These are phyloP conservation scores for Nicotiana tomentosiformis DNA, from an alignment of 257 asterid genomes.

Conservation along the genomic window DNA sequence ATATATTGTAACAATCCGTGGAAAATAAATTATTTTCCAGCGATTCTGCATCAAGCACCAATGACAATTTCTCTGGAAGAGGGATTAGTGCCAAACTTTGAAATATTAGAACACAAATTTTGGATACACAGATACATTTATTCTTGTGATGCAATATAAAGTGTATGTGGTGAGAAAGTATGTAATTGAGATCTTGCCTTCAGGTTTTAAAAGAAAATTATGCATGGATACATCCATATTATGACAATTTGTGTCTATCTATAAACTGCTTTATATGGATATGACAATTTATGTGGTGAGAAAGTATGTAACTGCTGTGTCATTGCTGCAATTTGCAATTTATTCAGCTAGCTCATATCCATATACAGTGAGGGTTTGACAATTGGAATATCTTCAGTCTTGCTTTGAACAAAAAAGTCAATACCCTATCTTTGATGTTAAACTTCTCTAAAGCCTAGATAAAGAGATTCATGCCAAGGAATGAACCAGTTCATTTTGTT, in stretches of 20 bases:
- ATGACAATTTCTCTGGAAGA: neutral
- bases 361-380: neutral
- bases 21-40: neutral
- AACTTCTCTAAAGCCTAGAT: too few relatives aligned
- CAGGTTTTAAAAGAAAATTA: neutral
- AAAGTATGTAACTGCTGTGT: neutral
- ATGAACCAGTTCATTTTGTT: neutral
- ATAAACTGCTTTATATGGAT: neutral
- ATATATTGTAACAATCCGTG: neutral
- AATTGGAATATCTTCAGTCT: neutral
- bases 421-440: neutral
- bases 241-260: neutral
- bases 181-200: neutral
- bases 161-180: neutral
- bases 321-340: neutral
- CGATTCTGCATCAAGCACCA: neutral
- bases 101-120: neutral
- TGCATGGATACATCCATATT: neutral
- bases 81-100: neutral
- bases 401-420: neutral
- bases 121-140: neutral
- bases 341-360: neutral
- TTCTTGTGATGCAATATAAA: neutral
- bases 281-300: too few relatives aligned
- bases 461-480: neutral